These are phyloP conservation scores for Carex scoparia DNA, from an alignment of 176 grass and related monocot species.

Conservation along the genomic window DNA sequence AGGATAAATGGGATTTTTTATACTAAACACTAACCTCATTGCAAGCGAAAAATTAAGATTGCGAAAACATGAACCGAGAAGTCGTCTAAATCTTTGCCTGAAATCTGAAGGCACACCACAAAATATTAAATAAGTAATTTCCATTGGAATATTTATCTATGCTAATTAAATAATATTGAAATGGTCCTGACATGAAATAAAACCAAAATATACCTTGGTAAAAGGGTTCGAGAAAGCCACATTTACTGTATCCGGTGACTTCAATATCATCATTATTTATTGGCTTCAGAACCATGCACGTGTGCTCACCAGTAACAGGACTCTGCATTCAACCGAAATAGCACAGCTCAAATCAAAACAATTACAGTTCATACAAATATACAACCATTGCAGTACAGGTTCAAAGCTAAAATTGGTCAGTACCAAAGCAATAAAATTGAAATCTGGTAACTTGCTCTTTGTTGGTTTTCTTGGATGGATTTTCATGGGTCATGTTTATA, in stretches of 20 bases:
- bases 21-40: conserved; percentile 55
- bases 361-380: background rate
- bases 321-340: conserved; percentile 45
- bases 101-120: conserved; percentile 56
- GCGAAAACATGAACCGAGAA: conserved; percentile 66
- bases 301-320: conserved; percentile 93
- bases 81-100: conserved; percentile 69
- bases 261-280: conserved; percentile 67
- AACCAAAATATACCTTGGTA: conserved; percentile 54
- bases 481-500: background rate
- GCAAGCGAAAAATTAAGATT: conserved; percentile 76
- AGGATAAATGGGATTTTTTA: background rate
- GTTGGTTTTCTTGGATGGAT: background rate
- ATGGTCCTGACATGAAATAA: background rate
- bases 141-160: background rate
- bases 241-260: conserved; percentile 39
- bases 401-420: background rate
- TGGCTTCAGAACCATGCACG: conserved; percentile 85
- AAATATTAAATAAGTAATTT: conserved; percentile 22
- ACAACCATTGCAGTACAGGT: background rate
- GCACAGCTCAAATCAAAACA: conserved; percentile 2
- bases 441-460: background rate
- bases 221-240: conserved; percentile 82
- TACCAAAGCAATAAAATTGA: background rate
- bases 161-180: background rate